Evolutionary conservation across 1,284 basidiomycete genomes (phyloP).

Genomic region (Coniferiporia sulphurascens): DNA sequence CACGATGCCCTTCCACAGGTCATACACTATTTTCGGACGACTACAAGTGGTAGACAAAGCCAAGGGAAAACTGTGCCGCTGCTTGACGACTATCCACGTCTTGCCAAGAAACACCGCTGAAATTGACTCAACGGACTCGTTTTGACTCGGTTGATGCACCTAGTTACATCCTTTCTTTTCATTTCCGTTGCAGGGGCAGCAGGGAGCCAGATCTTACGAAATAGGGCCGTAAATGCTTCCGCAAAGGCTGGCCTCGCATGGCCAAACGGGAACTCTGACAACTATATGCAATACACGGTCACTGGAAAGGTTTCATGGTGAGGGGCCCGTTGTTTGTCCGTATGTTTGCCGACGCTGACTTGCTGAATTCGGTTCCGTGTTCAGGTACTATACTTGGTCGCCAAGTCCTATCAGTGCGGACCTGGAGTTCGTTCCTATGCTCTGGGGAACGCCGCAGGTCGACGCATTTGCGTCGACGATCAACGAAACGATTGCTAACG

Average conservation of each 20-base stretch:
- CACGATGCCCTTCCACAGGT: too few species aligned
- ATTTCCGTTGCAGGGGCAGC: too few species aligned
- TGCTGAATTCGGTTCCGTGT: neutral
- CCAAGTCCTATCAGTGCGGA: constrained; percentile 24
- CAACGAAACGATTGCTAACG: constrained; percentile 26
- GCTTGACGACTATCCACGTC: too few species aligned
- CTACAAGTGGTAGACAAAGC: too few species aligned
- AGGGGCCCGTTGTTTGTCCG: neutral
- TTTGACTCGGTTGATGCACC: too few species aligned
- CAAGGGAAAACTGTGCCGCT: too few species aligned
- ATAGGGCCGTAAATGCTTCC: too few species aligned
- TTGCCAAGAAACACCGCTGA: too few species aligned
- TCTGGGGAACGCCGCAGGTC: constrained; percentile 32
- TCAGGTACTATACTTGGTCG: constrained; percentile 34
- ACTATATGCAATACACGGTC: constrained; percentile 25
- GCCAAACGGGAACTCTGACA: constrained; percentile 28
- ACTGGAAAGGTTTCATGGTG: constrained; percentile 32
- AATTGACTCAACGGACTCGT: too few species aligned
- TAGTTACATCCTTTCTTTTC: too few species aligned
- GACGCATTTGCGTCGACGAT: constrained; percentile 28
- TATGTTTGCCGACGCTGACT: neutral
- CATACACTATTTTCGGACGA: too few species aligned
- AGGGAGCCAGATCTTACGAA: too few species aligned
- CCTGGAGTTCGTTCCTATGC: constrained; percentile 35
- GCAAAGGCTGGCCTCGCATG: constrained; percentile 32